phyloP scores from a whole-genome alignment of 441 rosid species.

The Arabidopsis hybrid region DNA sequence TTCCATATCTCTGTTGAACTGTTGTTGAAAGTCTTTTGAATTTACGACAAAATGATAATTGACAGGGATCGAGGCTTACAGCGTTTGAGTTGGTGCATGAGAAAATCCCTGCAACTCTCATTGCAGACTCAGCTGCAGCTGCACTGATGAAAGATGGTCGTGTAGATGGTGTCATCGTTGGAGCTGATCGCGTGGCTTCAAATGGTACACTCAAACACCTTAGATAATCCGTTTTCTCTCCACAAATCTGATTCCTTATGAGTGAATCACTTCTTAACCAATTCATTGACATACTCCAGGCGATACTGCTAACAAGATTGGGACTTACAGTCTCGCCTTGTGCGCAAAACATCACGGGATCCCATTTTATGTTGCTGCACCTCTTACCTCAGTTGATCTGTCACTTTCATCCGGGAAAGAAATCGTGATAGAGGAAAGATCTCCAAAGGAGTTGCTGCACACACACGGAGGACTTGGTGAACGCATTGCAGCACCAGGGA shows the following conservation, averaged over 20 bases:
- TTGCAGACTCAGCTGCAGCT: constrained; percentile 96
- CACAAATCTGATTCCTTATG: background rate
- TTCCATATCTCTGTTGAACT: constrained; percentile 7
- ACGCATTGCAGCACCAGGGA: constrained; percentile 89
- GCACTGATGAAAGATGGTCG: constrained; percentile 81
- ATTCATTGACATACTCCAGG: constrained; percentile 52
- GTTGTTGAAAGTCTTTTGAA: constrained; percentile 15
- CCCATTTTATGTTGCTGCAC: constrained; percentile 93
- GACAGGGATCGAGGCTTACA: constrained; percentile 93
- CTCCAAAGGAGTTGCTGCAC: constrained; percentile 72
- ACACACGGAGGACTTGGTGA: constrained; percentile 91
- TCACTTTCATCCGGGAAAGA: constrained; percentile 75
- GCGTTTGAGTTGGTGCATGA: constrained; percentile 94
- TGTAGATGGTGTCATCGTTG: constrained; percentile 84
- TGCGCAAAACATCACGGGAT: constrained; percentile 75
- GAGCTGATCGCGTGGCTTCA: constrained; percentile 94
- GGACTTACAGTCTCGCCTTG: constrained; percentile 90
- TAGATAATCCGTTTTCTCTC: constrained; percentile 10
- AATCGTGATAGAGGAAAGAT: constrained; percentile 83
- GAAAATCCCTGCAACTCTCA: constrained; percentile 82
- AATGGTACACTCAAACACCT: constrained; percentile 58
- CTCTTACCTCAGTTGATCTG: constrained; percentile 82
- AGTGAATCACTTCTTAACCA: constrained; percentile 4
- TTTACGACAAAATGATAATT: background rate
- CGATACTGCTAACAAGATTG: constrained; percentile 94